These are phyloP conservation scores for Clavispora santaluciae DNA, from an alignment of 805 yeast genomes.

Conservation along the genomic window DNA sequence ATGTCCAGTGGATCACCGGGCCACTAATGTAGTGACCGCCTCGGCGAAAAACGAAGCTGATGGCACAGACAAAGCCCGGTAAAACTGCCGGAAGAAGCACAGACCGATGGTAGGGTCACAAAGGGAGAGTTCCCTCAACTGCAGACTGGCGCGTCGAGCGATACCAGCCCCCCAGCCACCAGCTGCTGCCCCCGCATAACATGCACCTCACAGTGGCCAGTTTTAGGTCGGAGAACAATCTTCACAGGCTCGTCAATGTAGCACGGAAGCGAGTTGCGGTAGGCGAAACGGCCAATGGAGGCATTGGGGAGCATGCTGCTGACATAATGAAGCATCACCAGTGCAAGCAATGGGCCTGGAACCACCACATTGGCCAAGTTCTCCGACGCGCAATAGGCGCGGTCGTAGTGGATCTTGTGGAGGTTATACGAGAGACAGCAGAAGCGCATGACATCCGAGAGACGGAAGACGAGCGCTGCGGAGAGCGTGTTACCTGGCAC, in stretches of 20 bases:
- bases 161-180: not conserved
- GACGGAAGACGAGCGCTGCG: slow-evolving; percentile 23
- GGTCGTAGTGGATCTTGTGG: slow-evolving; percentile 78
- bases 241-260: slow-evolving; percentile 33
- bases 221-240: slow-evolving; percentile 1
- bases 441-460: slow-evolving; percentile 51
- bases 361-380: slow-evolving; percentile 57
- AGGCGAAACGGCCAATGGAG: slow-evolving; percentile 32
- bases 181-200: not conserved
- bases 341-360: slow-evolving; percentile 79
- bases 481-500: too few species aligned
- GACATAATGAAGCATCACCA: slow-evolving; percentile 52
- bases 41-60: too few species aligned
- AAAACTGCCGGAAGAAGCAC: too few species aligned
- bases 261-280: slow-evolving; percentile 48
- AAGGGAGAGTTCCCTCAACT: too few species aligned
- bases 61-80: too few species aligned
- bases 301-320: slow-evolving; percentile 10
- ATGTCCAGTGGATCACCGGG: too few species aligned
- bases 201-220: not conserved
- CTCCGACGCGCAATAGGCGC: slow-evolving; percentile 52
- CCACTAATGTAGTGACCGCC: too few species aligned
- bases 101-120: too few species aligned
- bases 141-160: too few species aligned
- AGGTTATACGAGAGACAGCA: slow-evolving; percentile 78